Evolutionary conservation across 2,329 filamentous ascomycete species (phyloP), one percentile per base, ranked within the genome.

Genomic region (Fusarium continuum): DNA sequence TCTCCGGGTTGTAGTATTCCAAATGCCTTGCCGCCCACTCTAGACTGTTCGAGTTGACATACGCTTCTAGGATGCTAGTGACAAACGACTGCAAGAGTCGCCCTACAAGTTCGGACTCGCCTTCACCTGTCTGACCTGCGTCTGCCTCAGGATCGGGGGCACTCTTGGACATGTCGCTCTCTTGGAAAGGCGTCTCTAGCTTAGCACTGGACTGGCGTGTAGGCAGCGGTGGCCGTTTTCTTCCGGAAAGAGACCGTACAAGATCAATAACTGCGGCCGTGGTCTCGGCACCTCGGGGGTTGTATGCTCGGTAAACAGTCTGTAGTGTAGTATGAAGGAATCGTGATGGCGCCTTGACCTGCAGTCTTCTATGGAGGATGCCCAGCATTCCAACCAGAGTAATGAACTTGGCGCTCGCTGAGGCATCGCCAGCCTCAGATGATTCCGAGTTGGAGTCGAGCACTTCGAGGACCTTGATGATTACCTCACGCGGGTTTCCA

Each of bases 401-500:
- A 65, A 90, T 85, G 73, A 93, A 93, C 62, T 87, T 87, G 51
- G 76, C 70, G 44, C 65, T 71, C 20, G 68, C 70, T 17, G 76
- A 75, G 9, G 74, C 74, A 10, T 64, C 70, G 2, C 76, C 76
- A 2, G 75, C 72, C 39, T 77, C 77, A 8, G 77, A 58, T 9
- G 67, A 76, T 22, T 81, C 77, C n/a, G 80, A 77, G 31, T 73
- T 71, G 36, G 76, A 73, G 46, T 90, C 85, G 59, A 95, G 79
- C 13, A 86, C 85, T 73, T 93, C 91, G 22, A 91, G 88, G 25
- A 92, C 87, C 73, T 93, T 93, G 68, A 95, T 80, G 56, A 94
- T 89, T 39, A 93, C 90, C 75, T 95, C 91, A 45, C 91, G 82
- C 2, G 91, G 91, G 72, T 94, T 95, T 45, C 91, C 91, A 32